Conservation (phyloP, 2,329 filamentous ascomycete genomes). For the Xylaria sp. region DNA sequence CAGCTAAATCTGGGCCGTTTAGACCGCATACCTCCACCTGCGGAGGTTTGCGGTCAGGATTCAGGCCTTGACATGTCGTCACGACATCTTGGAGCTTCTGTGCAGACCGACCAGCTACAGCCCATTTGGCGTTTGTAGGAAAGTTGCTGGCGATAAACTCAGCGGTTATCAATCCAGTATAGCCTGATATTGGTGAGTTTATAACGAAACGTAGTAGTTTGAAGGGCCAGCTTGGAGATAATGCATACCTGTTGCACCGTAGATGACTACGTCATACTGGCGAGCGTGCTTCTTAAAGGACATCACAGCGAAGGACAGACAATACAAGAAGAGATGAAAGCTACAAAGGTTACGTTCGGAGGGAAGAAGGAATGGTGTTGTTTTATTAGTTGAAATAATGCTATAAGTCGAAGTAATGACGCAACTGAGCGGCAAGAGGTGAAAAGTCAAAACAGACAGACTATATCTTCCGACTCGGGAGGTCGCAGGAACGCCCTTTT, state of each 20-base stretch:
- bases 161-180: constrained; percentile 48
- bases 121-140: constrained; percentile 48
- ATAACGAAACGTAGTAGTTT: background rate
- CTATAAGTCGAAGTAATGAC: background rate
- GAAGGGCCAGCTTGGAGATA: background rate
- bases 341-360: background rate
- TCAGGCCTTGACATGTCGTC: constrained; percentile 71
- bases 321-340: background rate
- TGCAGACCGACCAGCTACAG: constrained; percentile 49
- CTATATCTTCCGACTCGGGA: constrained; percentile 14
- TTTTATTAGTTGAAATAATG: background rate
- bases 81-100: constrained; percentile 73
- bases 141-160: constrained; percentile 48
- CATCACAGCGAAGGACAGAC: constrained; percentile 50
- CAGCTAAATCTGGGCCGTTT: constrained; percentile 56
- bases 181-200: constrained; percentile 40
- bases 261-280: constrained; percentile 67
- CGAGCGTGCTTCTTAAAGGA: constrained; percentile 61
- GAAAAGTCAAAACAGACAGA: background rate
- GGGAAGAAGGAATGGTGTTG: background rate
- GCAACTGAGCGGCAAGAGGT: constrained; percentile 12
- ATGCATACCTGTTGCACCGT: constrained; percentile 65
- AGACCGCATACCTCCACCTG: constrained; percentile 64
- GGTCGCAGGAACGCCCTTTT: background rate
- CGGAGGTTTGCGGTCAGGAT: constrained; percentile 68